phyloP scores from a whole-genome alignment of 257 asterid genomes.

The Ilex asprella region DNA sequence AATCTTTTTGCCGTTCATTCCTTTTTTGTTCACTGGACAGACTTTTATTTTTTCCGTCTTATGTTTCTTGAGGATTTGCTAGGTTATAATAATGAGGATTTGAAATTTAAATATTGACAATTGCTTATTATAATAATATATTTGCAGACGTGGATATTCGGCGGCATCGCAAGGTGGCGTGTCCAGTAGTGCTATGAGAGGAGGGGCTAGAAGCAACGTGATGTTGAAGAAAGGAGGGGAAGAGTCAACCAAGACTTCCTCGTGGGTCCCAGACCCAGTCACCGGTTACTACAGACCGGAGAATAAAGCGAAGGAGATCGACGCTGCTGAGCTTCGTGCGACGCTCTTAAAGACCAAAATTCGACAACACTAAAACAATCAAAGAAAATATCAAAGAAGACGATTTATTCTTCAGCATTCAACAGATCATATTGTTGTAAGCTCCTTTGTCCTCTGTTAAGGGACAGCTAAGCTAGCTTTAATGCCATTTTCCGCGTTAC shows the following conservation, averaged over 20 bases:
- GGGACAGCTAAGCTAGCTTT: too few relatives aligned
- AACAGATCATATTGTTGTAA: too few relatives aligned
- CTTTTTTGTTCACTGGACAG: too few relatives aligned
- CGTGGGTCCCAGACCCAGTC: not conserved
- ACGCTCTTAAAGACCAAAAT: constrained; percentile 35
- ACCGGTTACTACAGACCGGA: not conserved
- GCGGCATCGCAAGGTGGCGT: too few relatives aligned
- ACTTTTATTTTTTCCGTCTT: too few relatives aligned
- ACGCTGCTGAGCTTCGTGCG: not conserved
- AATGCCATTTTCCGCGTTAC: too few relatives aligned
- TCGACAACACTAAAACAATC: not conserved
- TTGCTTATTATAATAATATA: not conserved
- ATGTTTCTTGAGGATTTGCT: not conserved
- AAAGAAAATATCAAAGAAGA: too few relatives aligned
- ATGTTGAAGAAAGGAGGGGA: not conserved
- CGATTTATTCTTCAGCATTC: too few relatives aligned
- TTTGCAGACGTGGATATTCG: not conserved
- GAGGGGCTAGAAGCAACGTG: too few relatives aligned
- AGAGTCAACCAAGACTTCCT: not conserved
- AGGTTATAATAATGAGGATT: not conserved
- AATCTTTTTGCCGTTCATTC: too few relatives aligned
- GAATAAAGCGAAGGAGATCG: not conserved
- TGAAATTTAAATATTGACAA: too few relatives aligned
- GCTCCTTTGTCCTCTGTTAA: not conserved
- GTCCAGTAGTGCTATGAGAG: too few relatives aligned